These are phyloP conservation scores for Onygenales sp. DNA, from an alignment of 2,329 filamentous ascomycete species.

Conservation along the genomic window DNA sequence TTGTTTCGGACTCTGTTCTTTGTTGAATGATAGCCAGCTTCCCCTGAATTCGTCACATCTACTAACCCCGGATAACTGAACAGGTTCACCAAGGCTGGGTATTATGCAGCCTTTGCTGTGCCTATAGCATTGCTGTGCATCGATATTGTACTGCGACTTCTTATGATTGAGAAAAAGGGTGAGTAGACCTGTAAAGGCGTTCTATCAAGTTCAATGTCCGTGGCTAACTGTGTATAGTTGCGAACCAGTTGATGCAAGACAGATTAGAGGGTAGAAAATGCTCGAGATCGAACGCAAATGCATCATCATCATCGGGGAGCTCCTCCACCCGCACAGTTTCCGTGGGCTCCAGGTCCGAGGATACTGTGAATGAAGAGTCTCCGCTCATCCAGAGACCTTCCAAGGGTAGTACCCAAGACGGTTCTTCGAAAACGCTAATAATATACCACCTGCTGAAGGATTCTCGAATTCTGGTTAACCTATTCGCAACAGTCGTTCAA, in stretches of 20 bases:
- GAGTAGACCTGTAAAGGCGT: not conserved
- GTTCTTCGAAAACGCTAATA: slow-evolving; percentile 9
- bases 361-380: not conserved
- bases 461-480: slow-evolving; percentile 34
- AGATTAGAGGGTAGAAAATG: not conserved
- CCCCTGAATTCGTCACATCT: slow-evolving; percentile 11
- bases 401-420: not conserved
- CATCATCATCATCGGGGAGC: not conserved
- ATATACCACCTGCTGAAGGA: slow-evolving; percentile 27
- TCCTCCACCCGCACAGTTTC: not conserved
- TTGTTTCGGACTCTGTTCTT: not conserved
- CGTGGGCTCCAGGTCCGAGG: not conserved
- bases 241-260: not conserved
- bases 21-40: not conserved
- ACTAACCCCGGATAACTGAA: not conserved
- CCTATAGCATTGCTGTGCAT: slow-evolving; percentile 42
- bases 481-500: slow-evolving; percentile 39
- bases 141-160: slow-evolving; percentile 51
- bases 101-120: slow-evolving; percentile 23
- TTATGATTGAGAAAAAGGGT: slow-evolving; percentile 48
- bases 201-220: not conserved
- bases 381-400: not conserved
- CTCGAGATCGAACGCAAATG: not conserved
- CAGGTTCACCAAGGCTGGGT: slow-evolving; percentile 13
- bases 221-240: not conserved